phyloP scores from a whole-genome alignment of 2,329 filamentous ascomycete genomes.

The Aspergillus sp. region DNA sequence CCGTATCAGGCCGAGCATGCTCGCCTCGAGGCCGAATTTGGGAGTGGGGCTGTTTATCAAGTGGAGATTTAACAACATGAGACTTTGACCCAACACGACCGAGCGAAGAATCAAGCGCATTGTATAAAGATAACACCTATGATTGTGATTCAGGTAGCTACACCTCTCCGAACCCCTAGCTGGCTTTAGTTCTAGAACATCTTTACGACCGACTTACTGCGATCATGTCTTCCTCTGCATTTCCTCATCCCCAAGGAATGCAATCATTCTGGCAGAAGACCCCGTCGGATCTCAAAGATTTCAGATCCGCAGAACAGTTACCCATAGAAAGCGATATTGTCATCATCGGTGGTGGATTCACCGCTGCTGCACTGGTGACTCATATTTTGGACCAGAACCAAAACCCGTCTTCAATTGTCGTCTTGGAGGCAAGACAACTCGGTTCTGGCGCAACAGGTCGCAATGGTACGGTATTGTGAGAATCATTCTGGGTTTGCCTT shows the following conservation, averaged over 20 bases:
- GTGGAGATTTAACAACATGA: too few species aligned
- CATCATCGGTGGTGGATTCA: conserved; percentile 47
- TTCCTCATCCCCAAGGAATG: conserved; percentile 21
- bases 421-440: conserved; percentile 41
- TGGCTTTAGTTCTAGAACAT: too few species aligned
- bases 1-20: too few species aligned
- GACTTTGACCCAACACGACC: too few species aligned
- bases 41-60: too few species aligned
- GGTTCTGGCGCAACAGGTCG: conserved; percentile 45
- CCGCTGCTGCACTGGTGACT: conserved; percentile 43
- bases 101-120: too few species aligned
- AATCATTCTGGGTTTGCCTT: not conserved
- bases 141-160: too few species aligned
- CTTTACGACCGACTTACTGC: too few species aligned
- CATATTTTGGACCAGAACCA: conserved; percentile 34
- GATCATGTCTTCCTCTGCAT: not conserved
- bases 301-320: conserved; percentile 39
- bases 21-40: too few species aligned
- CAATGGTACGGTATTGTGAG: conserved; percentile 43
- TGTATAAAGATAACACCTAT: too few species aligned
- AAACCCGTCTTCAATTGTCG: conserved; percentile 17
- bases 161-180: too few species aligned
- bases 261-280: conserved; percentile 46
- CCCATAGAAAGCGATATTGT: conserved; percentile 43
- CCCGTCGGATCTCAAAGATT: conserved; percentile 40